These are phyloP conservation scores for Leccinum variicolor DNA, from an alignment of 768 basidiomycete species.

Conservation along the genomic window DNA sequence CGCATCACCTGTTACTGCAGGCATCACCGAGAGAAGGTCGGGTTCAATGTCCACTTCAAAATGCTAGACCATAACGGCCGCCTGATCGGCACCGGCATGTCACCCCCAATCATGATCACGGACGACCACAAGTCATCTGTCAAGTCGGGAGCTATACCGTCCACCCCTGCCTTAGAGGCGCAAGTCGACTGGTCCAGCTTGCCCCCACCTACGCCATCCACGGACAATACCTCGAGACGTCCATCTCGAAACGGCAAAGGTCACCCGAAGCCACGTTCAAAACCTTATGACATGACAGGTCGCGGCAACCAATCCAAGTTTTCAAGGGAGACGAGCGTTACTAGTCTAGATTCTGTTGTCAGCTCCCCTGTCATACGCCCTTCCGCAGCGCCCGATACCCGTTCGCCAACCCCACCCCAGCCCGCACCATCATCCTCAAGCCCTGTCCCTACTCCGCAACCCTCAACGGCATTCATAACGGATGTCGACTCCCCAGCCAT, in stretches of 20 bases:
- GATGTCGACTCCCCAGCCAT: constrained; percentile 4
- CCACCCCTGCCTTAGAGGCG: constrained; percentile 34
- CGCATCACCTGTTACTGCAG: constrained; percentile 98
- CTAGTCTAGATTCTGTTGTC: constrained; percentile 47
- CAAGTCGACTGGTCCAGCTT: constrained; percentile 53
- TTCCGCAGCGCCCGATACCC: constrained; percentile 33
- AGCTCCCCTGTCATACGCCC: constrained; percentile 38
- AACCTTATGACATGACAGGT: constrained; percentile 58
- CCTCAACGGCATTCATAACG: neutral
- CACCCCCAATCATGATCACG: constrained; percentile 95
- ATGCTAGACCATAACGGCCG: constrained; percentile 79
- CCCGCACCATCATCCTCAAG: constrained; percentile 14
- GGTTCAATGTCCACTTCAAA: constrained; percentile 87
- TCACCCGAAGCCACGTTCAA: constrained; percentile 54
- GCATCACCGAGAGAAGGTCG: constrained; percentile 95
- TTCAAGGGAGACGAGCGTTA: constrained; percentile 54
- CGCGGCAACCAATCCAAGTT: constrained; percentile 39
- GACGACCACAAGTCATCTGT: constrained; percentile 93
- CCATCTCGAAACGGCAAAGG: constrained; percentile 44
- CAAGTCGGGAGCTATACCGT: constrained; percentile 25
- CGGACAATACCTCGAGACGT: constrained; percentile 44
- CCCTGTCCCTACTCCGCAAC: constrained; percentile 10
- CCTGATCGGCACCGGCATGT: constrained; percentile 75
- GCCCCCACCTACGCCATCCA: constrained; percentile 15
- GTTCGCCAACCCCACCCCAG: constrained; percentile 31